phyloP scores from a whole-genome alignment of 2,329 filamentous ascomycete species.

The Sporothrix curviconia region DNA sequence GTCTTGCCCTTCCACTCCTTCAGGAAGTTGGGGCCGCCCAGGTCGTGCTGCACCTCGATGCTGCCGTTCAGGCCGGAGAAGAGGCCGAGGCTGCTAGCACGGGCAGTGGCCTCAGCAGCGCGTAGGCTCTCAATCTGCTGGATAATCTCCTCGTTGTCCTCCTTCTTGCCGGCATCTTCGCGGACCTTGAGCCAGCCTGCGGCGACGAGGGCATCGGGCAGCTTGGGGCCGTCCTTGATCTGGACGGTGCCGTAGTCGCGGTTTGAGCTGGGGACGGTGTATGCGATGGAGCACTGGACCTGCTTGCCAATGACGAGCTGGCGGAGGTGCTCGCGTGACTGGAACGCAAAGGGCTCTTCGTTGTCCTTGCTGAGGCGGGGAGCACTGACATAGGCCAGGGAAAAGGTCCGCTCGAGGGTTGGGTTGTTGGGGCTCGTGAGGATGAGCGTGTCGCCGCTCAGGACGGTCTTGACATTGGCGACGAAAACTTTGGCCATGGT shows the following conservation, averaged over 20 bases:
- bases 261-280: slow-evolving; percentile 77
- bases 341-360: slow-evolving; percentile 87
- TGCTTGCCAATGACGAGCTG: slow-evolving; percentile 78
- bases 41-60: slow-evolving; percentile 75
- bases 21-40: slow-evolving; percentile 71
- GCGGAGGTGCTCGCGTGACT: slow-evolving; percentile 88
- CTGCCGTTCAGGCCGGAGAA: slow-evolving; percentile 62
- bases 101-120: slow-evolving; percentile 69
- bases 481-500: slow-evolving; percentile 50
- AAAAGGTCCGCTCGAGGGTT: slow-evolving; percentile 75
- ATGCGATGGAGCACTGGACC: slow-evolving; percentile 77
- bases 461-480: slow-evolving; percentile 83
- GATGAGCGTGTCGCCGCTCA: slow-evolving; percentile 88
- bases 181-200: slow-evolving; percentile 90
- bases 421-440: slow-evolving; percentile 76
- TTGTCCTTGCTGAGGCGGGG: slow-evolving; percentile 82
- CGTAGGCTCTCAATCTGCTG: slow-evolving; percentile 72
- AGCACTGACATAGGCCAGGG: slow-evolving; percentile 85
- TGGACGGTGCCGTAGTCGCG: slow-evolving; percentile 82
- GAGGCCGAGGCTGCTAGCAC: slow-evolving; percentile 70
- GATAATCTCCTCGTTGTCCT: slow-evolving; percentile 71
- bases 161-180: slow-evolving; percentile 87
- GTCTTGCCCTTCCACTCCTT: slow-evolving; percentile 79
- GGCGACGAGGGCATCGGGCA: slow-evolving; percentile 78
- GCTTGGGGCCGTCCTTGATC: slow-evolving; percentile 65